Percentiles rank a stretch among this genome's conserved stretches.
Conservation (phyloP, 768 basidiomycete genomes). For the Russula sp. region DNA sequence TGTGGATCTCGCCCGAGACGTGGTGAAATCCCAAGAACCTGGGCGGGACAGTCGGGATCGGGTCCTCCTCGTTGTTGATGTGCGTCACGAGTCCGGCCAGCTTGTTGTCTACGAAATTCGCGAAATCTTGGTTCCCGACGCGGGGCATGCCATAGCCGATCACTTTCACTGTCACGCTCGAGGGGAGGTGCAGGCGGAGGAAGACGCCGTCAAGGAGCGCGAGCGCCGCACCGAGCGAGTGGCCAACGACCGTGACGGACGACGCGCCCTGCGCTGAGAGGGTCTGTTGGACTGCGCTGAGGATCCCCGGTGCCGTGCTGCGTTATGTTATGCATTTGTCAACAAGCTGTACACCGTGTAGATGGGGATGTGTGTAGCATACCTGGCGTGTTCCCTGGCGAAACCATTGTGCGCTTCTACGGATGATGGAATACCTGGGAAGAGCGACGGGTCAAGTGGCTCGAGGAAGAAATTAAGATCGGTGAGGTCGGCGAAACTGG, state of each 20-base stretch:
- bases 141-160: conserved; percentile 21
- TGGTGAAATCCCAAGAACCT: conserved; percentile 42
- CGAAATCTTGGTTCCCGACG: conserved; percentile 22
- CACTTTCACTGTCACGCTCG: conserved; percentile 14
- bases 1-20: conserved; percentile 36
- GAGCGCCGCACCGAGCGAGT: conserved; percentile 26
- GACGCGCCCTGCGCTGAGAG: not conserved
- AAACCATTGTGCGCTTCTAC: conserved; percentile 48
- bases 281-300: not conserved
- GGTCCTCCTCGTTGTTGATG: conserved; percentile 27
- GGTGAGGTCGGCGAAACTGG: conserved; percentile 36
- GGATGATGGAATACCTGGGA: conserved; percentile 42
- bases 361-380: conserved; percentile 9
- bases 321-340: not conserved
- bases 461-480: conserved; percentile 38
- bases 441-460: conserved; percentile 36
- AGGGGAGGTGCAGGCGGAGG: conserved; percentile 23
- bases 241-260: conserved; percentile 15
- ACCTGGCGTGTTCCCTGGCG: conserved; percentile 40
- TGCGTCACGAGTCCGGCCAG: conserved; percentile 4
- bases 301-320: conserved; percentile 5
- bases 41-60: conserved; percentile 34
- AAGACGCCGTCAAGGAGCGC: conserved; percentile 28
- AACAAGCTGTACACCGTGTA: not conserved
- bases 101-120: conserved; percentile 7